A percentile compares a stretch with the other conserved stretches of the same genome.
phyloP scores from a whole-genome alignment of 2,329 filamentous ascomycete species.

The Fusarium torreyae region DNA sequence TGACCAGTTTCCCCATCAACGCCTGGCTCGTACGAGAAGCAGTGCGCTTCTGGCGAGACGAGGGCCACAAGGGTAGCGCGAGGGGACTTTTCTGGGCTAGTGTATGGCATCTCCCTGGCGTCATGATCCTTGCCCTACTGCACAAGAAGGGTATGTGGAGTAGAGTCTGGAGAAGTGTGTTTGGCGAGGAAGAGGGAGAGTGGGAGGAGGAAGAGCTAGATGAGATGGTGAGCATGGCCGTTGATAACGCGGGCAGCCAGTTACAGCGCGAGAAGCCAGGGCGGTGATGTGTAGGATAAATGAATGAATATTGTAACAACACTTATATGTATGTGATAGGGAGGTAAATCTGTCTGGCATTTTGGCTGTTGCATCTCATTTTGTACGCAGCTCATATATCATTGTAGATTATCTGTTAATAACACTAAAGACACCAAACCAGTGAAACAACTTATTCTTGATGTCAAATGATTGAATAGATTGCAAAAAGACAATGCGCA shows the following conservation, averaged over 20 bases:
- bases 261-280: constrained; percentile 29
- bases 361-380: constrained; percentile 10
- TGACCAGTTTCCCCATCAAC: constrained; percentile 86
- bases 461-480: constrained; percentile 17
- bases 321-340: constrained; percentile 45
- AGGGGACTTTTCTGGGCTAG: constrained; percentile 95
- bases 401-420: constrained; percentile 37
- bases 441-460: neutral
- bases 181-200: constrained; percentile 73
- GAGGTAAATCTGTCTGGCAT: constrained; percentile 24
- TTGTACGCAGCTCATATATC: constrained; percentile 28
- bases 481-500: constrained; percentile 25
- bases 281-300: constrained; percentile 37
- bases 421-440: neutral
- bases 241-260: constrained; percentile 43
- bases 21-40: constrained; percentile 87
- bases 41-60: constrained; percentile 82
- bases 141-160: constrained; percentile 96
- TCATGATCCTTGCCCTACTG: constrained; percentile 90
- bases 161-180: constrained; percentile 80
- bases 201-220: constrained; percentile 69
- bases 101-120: constrained; percentile 93
- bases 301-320: constrained; percentile 44
- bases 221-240: constrained; percentile 58
- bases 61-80: constrained; percentile 85